A percentile compares a stretch with the other conserved stretches of the same genome.
phyloP scores from a whole-genome alignment of 371 early-diverging fungal genomes.

The Massospora cicadina region DNA sequence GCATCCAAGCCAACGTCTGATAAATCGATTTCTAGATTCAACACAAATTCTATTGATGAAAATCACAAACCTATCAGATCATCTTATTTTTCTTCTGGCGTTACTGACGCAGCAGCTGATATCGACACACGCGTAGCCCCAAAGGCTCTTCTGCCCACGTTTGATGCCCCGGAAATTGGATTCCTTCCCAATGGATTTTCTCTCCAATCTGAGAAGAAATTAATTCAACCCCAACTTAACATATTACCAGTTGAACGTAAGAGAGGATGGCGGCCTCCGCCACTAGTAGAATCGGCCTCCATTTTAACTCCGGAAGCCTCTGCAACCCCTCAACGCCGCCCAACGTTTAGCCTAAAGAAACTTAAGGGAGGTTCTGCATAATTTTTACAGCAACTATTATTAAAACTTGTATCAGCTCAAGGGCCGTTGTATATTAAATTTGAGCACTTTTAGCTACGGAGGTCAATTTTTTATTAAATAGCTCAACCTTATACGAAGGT shows the following conservation, averaged over 20 bases:
- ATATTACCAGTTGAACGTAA: not conserved
- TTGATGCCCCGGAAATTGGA: too few relatives aligned
- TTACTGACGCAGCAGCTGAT: not conserved
- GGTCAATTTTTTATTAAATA: too few relatives aligned
- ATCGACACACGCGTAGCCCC: not conserved
- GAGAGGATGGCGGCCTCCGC: not conserved
- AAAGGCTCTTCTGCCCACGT: too few relatives aligned
- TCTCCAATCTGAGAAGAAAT: not conserved
- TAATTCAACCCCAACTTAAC: not conserved
- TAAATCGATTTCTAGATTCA: not conserved
- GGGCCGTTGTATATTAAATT: too few relatives aligned
- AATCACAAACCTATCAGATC: not conserved
- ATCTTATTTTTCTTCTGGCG: not conserved
- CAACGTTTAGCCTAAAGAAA: not conserved
- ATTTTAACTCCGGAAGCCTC: not conserved
- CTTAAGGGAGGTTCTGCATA: not conserved
- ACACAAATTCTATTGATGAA: not conserved
- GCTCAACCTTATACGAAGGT: too few relatives aligned
- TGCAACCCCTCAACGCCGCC: not conserved
- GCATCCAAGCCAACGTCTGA: not conserved
- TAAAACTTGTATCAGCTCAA: too few relatives aligned
- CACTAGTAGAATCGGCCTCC: not conserved
- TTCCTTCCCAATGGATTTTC: not conserved
- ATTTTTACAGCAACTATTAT: not conserved
- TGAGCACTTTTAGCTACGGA: too few relatives aligned